A percentile compares a stretch with the other conserved stretches of the same genome.
Conservation (phyloP, 768 basidiomycete genomes). For the Strobilomyces dryophilus region DNA sequence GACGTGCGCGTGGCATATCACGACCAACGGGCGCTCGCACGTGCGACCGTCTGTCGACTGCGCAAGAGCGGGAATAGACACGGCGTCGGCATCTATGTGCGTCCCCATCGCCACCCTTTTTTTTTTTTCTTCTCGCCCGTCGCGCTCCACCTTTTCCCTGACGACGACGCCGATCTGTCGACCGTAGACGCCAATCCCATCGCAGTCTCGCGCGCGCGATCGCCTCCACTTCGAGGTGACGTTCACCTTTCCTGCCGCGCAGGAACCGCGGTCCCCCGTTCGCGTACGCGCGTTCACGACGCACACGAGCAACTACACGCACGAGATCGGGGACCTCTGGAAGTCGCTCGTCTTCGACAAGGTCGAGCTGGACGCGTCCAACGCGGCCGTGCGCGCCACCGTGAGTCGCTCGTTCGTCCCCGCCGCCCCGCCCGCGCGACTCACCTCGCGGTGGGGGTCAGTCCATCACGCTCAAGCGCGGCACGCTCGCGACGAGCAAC, state of each 20-base stretch:
- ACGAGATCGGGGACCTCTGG: slow-evolving; percentile 28
- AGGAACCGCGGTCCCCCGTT: slow-evolving; percentile 5
- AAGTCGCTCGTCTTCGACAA: slow-evolving; percentile 25
- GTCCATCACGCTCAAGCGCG: slow-evolving; percentile 28
- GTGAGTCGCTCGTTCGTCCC: slow-evolving; percentile 14
- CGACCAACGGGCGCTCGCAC: slow-evolving; percentile 16
- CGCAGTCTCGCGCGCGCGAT: slow-evolving; percentile 1
- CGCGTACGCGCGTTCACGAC: slow-evolving; percentile 28
- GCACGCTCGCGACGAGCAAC: slow-evolving; percentile 29
- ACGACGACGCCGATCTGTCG: not conserved
- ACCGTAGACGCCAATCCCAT: slow-evolving; percentile 13
- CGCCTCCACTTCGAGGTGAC: slow-evolving; percentile 27
- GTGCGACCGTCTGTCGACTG: slow-evolving; percentile 32
- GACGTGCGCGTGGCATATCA: slow-evolving; percentile 31
- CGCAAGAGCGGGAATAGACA: slow-evolving; percentile 21
- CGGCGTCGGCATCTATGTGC: slow-evolving; percentile 38
- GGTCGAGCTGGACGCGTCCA: slow-evolving; percentile 21
- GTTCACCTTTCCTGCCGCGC: slow-evolving; percentile 27
- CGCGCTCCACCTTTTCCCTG: not conserved
- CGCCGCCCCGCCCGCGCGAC: not conserved
- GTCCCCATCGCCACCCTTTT: not conserved
- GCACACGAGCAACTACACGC: slow-evolving; percentile 25
- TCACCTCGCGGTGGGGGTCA: slow-evolving; percentile 7
- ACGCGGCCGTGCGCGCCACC: slow-evolving; percentile 23
- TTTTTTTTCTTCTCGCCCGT: not conserved